Percentiles rank a stretch among this genome's conserved stretches.
Evolutionary conservation across 352 stramenopile species (phyloP).

Genomic region (Globisporangium irregulare): DNA sequence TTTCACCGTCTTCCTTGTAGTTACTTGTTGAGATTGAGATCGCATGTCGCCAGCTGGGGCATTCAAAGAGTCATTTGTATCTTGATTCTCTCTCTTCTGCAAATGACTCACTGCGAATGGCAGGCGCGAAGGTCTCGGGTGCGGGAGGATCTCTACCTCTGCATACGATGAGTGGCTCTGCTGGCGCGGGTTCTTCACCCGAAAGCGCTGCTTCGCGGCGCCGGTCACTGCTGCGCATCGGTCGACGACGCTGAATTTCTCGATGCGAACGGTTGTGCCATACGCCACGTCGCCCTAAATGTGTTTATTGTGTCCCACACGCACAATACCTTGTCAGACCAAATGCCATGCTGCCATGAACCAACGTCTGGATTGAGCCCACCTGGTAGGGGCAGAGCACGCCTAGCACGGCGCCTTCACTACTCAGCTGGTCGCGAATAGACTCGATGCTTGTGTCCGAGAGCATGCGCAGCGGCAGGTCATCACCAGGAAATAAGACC

Average conservation of each 20-base stretch:
- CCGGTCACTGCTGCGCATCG: conserved; percentile 50
- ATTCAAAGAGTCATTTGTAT: background rate
- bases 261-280: conserved; percentile 68
- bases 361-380: background rate
- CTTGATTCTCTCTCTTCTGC: conserved; percentile 2
- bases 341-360: background rate
- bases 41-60: background rate
- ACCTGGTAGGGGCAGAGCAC: conserved; percentile 58
- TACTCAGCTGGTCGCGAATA: conserved; percentile 43
- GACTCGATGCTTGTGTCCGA: conserved; percentile 47
- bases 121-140: conserved; percentile 35
- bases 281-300: conserved; percentile 36
- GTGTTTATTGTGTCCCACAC: background rate
- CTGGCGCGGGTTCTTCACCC: conserved; percentile 29
- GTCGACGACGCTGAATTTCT: conserved; percentile 51
- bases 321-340: background rate
- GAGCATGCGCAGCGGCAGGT: conserved; percentile 72
- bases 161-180: conserved; percentile 17
- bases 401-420: conserved; percentile 49
- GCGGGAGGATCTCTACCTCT: conserved; percentile 64
- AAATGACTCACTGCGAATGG: conserved; percentile 27
- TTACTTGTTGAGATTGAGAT: background rate
- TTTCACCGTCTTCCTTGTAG: conserved; percentile 15
- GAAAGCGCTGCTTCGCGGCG: conserved; percentile 65
- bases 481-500: conserved; percentile 82